Conservation (phyloP, 768 basidiomycete species). For the Floccularia luteovirens region DNA sequence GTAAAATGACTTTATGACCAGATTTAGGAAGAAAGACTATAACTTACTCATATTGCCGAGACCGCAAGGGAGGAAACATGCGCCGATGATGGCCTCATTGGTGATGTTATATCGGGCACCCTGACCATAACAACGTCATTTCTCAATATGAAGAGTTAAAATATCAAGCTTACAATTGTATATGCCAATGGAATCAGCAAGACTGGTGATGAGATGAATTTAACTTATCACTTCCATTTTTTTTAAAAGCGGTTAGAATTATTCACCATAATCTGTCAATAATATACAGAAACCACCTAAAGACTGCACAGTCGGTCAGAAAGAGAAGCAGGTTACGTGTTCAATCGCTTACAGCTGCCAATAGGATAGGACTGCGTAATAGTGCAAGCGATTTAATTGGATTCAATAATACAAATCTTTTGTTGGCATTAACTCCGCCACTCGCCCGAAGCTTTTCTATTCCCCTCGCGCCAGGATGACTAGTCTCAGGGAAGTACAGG, state of each 20-base stretch:
- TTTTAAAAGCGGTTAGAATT: neutral
- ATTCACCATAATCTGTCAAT: conserved; percentile 2
- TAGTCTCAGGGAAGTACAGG: conserved; percentile 40
- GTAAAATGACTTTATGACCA: neutral
- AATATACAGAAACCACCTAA: neutral
- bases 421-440: neutral
- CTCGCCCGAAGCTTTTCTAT: conserved; percentile 23
- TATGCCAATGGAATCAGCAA: conserved; percentile 50
- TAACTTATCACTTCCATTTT: conserved; percentile 11
- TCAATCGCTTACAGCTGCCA: neutral
- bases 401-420: neutral
- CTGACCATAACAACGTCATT: conserved; percentile 25
- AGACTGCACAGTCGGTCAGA: neutral
- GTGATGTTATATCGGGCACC: conserved; percentile 47
- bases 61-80: conserved; percentile 54
- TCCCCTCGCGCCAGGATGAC: conserved; percentile 36
- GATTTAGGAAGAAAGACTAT: neutral
- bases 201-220: conserved; percentile 17
- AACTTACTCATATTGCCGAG: conserved; percentile 51
- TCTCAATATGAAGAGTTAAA: neutral
- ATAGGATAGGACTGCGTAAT: neutral
- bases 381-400: neutral
- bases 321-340: neutral
- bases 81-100: conserved; percentile 51
- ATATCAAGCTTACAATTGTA: conserved; percentile 43